Base-by-base conservation (phyloP, 495 filamentous ascomycete genomes). In the Neurospora sp. region DNA sequence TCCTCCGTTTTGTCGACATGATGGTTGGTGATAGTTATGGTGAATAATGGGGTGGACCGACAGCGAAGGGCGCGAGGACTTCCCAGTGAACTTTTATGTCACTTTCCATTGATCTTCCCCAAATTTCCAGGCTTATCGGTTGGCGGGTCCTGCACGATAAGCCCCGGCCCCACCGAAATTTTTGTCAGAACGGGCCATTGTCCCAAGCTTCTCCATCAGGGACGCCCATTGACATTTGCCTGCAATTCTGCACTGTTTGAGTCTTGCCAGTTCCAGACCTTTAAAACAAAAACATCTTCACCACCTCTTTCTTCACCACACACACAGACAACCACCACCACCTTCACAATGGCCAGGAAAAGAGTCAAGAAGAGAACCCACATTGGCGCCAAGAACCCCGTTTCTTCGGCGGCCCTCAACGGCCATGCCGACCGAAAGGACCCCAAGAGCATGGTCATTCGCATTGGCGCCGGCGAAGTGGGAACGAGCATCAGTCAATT, bases 361-460 rank as follows among this genome's bases (percentile, higher is more conserved):
- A 87, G 93, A 76, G 90, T 89, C 39, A 98, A 97, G 83, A 97
- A 94, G 86, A 91, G 92, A 80, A 97, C 95, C 46, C 94, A 97
- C 82, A 81, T 88, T 22, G 88, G 89, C 48, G 89, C 91, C 31
- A 86, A 86, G 74, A 92, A 92, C 83, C 89, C 88, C 69, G 76
- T 70, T 9, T 74, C 53, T 14, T 35, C 78, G 53, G 71, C 79
- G 74, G 86, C 61, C 72, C 78, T 68, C 68, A 81, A 79, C 61
- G 80, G 82, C 70, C 78, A 82, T 72, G 78, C 77, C 48, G 80
- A 86, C 59, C 83, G 86, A 20, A 88, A 88, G 72, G 87, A 89
- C 70, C 96, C 96, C 18, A 97, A 97, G 86, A 94, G 91, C 77
- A 98, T 99, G 96, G 96, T 99, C 70, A 96, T 99, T 82, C 91